These are phyloP conservation scores for Tetracentron sinense DNA, from an alignment of 164 flowering plant species.

Conservation along the genomic window DNA sequence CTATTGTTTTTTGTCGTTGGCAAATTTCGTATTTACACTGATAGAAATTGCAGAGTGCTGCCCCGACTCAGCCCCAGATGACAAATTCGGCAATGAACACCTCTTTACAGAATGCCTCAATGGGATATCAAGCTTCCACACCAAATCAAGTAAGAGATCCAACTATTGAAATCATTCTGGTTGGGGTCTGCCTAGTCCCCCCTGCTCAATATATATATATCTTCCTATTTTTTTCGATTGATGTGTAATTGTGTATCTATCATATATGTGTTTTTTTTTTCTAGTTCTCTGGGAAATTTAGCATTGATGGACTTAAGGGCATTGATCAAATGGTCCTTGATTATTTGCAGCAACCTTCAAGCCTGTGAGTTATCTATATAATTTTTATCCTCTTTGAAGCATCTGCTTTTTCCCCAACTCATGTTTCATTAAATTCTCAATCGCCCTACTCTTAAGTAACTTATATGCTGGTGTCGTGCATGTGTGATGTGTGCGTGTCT, in stretches of 20 bases:
- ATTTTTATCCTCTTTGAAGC: background rate
- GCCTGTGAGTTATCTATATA: constrained; percentile 43
- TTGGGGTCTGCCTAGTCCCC: too few species aligned
- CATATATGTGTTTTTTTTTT: constrained; percentile 9
- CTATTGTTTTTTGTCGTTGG: constrained; percentile 3
- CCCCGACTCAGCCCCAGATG: constrained; percentile 29
- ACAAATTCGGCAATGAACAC: constrained; percentile 28
- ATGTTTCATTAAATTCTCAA: background rate
- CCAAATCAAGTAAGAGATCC: constrained; percentile 44
- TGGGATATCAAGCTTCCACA: constrained; percentile 35
- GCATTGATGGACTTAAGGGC: constrained; percentile 37
- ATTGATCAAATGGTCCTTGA: constrained; percentile 51
- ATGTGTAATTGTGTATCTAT: background rate
- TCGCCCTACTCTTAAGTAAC: background rate
- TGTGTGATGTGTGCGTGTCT: too few species aligned
- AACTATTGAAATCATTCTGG: background rate
- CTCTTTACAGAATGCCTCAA: constrained; percentile 21
- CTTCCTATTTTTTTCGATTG: background rate
- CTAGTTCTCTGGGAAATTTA: constrained; percentile 43
- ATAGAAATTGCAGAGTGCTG: constrained; percentile 34
- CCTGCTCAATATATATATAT: background rate
- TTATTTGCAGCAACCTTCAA: constrained; percentile 47
- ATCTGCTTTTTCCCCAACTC: background rate
- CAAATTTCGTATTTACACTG: constrained; percentile 5
- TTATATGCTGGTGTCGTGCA: background rate